Conservation (phyloP, 345 rosid species). For the Citrus australasica region DNA sequence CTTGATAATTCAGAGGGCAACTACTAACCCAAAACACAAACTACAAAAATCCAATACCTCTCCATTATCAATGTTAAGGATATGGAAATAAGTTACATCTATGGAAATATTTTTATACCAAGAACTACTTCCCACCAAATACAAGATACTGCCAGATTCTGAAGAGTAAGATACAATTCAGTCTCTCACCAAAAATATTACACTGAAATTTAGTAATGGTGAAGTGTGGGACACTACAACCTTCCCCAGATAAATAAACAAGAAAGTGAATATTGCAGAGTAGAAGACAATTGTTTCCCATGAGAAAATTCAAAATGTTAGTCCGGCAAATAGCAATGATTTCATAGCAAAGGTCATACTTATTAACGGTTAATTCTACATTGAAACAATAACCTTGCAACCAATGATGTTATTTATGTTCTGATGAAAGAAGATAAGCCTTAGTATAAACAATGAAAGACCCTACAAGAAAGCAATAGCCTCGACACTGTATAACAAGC, state of each 20-base stretch:
- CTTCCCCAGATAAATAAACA: background rate
- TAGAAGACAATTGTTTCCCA: background rate
- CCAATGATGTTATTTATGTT: too few species aligned
- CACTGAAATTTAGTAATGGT: background rate
- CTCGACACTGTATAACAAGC: background rate
- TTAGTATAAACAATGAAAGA: background rate
- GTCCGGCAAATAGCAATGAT: background rate
- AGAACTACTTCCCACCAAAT: background rate
- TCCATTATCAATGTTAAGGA: background rate
- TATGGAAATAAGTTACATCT: background rate
- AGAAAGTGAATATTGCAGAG: background rate
- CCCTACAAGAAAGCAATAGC: background rate
- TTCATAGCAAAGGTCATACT: background rate
- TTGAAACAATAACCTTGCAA: too few species aligned
- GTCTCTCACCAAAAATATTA: background rate
- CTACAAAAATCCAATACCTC: background rate
- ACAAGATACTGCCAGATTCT: background rate
- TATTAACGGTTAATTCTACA: too few species aligned
- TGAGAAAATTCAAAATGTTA: background rate
- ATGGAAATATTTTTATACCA: background rate
- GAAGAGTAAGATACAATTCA: background rate
- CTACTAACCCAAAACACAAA: background rate
- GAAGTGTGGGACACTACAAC: background rate
- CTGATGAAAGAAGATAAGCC: too few species aligned
- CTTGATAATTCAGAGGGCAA: background rate